Evolutionary conservation across 139 green algal genomes (phyloP), one percentile per base, ranked within the genome.

Genomic region (Diplosphaera chodatii): DNA sequence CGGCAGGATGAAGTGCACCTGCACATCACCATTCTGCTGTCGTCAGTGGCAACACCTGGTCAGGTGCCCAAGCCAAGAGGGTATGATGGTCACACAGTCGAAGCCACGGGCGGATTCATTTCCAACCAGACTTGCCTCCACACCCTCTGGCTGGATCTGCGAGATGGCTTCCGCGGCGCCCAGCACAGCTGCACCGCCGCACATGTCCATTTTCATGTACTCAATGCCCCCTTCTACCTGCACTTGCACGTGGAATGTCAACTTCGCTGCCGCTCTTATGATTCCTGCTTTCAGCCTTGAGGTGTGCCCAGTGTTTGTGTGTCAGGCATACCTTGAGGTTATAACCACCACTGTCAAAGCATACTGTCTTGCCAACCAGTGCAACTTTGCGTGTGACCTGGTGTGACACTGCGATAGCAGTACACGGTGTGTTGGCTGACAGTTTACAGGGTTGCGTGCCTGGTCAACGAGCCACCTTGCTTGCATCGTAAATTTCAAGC

Each of bases 1-100:
- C 4, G 95, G 94, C 10, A 94, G 80, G 59, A 98, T 95, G 79
- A 99, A 97, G 82, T 99, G 94, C 16, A 97, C 84, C 80, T 88
- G 37, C 37, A 48, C n/a, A n/a, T n/a, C n/a, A n/a, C n/a, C n/a
- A n/a, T n/a, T n/a, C n/a, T n/a, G n/a, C n/a, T n/a, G n/a, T n/a
- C n/a, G n/a, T n/a, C n/a, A n/a, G n/a, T n/a, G n/a, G n/a, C n/a
- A n/a, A n/a, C n/a, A n/a, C n/a, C n/a, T n/a, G n/a, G n/a, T n/a
- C n/a, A n/a, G n/a, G n/a, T n/a, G n/a, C n/a, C n/a, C n/a, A n/a
- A n/a, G n/a, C n/a, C n/a, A n/a, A n/a, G n/a, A n/a, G n/a, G n/a
- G n/a, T n/a, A n/a, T n/a, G n/a, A n/a, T n/a, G n/a, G n/a, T n/a
- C n/a, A n/a, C n/a, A 48, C 37, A 48, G 37, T 13, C 37, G 13